A percentile compares a stretch with the other conserved stretches of the same genome.
Conservation (phyloP, 371 early-diverging fungal genomes). For the Umbelopsis sp. region DNA sequence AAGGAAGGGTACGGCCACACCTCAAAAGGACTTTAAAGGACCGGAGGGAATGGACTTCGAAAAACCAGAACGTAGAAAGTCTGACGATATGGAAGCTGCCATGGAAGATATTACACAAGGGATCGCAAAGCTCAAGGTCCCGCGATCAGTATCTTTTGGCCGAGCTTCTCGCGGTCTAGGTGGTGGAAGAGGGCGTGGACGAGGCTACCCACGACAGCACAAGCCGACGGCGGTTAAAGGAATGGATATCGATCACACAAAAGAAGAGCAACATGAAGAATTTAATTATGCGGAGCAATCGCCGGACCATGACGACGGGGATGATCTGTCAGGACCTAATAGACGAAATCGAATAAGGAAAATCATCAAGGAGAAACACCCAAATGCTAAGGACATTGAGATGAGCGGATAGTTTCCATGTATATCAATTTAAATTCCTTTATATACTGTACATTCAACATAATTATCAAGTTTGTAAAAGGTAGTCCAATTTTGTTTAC, state of each 20-base stretch:
- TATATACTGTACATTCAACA: no score
- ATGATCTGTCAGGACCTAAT: not conserved
- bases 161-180: conserved; percentile 18
- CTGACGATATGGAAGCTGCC: conserved; percentile 19
- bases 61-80: not conserved
- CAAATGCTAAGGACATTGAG: no score
- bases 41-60: conserved; percentile 1
- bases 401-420: not conserved
- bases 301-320: no score
- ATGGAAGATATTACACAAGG: conserved; percentile 30
- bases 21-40: not conserved
- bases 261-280: no score
- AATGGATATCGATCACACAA: not conserved
- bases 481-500: no score
- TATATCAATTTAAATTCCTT: no score
- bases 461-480: no score
- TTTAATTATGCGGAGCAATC: no score
- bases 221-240: not conserved
- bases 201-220: not conserved
- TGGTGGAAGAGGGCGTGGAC: not conserved
- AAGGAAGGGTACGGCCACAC: not conserved
- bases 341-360: conserved; percentile 2
- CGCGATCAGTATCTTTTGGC: conserved; percentile 44
- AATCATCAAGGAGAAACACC: not conserved
- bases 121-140: conserved; percentile 37